Evolutionary conservation across 345 rosid species (phyloP), one percentile per base, ranked within the genome.

Genomic region (Aegle marmelos): DNA sequence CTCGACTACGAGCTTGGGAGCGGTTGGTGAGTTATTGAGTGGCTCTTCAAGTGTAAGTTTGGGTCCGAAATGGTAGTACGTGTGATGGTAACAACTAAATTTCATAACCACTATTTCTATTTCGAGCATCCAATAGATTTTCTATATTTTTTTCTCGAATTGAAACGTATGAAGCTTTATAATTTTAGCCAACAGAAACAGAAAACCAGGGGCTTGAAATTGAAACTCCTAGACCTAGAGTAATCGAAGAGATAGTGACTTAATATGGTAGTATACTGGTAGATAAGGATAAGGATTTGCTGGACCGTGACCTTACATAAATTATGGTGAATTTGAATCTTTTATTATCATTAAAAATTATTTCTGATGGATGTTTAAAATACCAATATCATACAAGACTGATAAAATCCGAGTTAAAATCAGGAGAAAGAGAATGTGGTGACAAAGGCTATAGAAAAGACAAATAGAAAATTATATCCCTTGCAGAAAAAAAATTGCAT

Each of bases 151-250:
- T 22, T 39, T 2, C 66, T 59, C 48, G 61, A 31, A 57, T 9
- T 22, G 33, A 11, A 33, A 54, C 11, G 45, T 3, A 66, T 37
- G 5, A 63, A 37, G 9, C 2, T 37, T 19, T 1, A 10, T 53
- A 9, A 58, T 45, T 8, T 9, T 41, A 31, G 64, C 76, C 77
- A 72, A 54, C 79, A 13, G 74, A 45, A 48, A 76, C 31, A 10
- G 5, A 58, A 76, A 76, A 76, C 83, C 64, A n/a, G 30, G 58
- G 45, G 59, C 71, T 45, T 19, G 9, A 16, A 50, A 56, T 21
- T 6, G 30, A 17, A 36, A 64, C 14, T 14, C 28, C 7, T 3
- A 9, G n/a, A n/a, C n/a, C n/a, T n/a, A 16, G 22, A 14, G 3
- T 25, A 30, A 11, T n/a, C 33, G 21, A 16, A 11, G 24, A 21